A percentile compares a stretch with the other conserved stretches of the same genome.
Conservation (phyloP, 75 land plant species). For the Isoetes taiwanensis region DNA sequence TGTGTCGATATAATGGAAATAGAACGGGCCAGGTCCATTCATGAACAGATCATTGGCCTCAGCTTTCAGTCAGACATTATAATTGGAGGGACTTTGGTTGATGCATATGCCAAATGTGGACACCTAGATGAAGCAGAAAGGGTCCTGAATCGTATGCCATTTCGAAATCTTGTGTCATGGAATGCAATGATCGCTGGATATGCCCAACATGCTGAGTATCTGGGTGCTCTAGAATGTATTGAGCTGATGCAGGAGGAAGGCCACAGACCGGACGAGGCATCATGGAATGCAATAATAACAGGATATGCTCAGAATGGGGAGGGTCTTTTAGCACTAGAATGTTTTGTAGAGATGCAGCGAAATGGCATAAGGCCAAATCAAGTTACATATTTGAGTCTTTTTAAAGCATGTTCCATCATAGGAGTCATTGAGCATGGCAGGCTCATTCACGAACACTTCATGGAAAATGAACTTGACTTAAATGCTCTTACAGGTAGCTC, state of each 20-base stretch:
- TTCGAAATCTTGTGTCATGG: constrained; percentile 8
- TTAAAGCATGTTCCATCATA: constrained; percentile 6
- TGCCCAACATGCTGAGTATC: background rate
- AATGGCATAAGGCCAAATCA: background rate
- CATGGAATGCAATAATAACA: background rate
- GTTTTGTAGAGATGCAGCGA: background rate
- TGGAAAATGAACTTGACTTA: background rate
- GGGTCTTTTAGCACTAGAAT: background rate
- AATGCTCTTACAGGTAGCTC: background rate
- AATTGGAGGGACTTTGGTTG: too few species aligned
- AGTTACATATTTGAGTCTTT: background rate
- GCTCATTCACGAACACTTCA: background rate
- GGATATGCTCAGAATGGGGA: background rate
- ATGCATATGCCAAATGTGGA: too few species aligned
- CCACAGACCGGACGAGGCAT: constrained; percentile 9
- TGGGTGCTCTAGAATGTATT: constrained; percentile 7
- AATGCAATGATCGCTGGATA: constrained; percentile 15
- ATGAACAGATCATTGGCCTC: background rate
- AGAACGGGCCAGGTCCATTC: background rate
- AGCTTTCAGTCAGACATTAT: background rate
- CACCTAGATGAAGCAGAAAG: too few species aligned
- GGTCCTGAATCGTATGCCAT: too few species aligned
- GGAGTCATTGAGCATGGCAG: background rate
- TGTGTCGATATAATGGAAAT: background rate
- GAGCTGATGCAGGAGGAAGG: constrained; percentile 9